Evolutionary conservation across 2,329 filamentous ascomycete species (phyloP).

Genomic region (Penicillium polonicum): DNA sequence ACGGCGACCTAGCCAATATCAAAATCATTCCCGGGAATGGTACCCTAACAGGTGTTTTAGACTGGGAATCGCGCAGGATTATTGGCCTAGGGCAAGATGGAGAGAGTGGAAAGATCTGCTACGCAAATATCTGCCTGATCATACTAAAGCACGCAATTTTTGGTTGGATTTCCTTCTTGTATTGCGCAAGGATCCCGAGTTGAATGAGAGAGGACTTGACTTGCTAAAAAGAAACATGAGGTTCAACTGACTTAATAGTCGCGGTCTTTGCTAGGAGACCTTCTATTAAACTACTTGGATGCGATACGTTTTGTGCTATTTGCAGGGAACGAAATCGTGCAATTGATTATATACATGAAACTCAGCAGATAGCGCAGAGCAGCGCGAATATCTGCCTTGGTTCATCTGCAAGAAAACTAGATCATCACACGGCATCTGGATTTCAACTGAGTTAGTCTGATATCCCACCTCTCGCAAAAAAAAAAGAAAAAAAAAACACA

Average conservation of each 20-base stretch:
- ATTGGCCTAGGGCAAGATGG: background rate
- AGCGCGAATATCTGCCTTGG: background rate
- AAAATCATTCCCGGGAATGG: no score
- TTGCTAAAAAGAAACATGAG: background rate
- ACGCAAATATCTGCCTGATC: background rate
- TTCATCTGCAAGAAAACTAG: background rate
- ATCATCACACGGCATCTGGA: background rate
- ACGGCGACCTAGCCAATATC: no score
- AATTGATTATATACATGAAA: conserved; percentile 3
- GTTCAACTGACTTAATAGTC: background rate
- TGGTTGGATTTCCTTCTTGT: background rate
- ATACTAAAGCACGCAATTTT: background rate
- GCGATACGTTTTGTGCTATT: background rate
- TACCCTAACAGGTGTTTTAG: no score
- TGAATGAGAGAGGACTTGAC: no score
- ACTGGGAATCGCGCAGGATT: no score
- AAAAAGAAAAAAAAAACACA: background rate
- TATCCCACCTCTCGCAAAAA: background rate
- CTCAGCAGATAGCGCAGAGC: background rate
- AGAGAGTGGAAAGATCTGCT: background rate
- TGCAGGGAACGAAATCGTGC: background rate
- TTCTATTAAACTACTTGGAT: background rate
- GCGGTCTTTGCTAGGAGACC: background rate
- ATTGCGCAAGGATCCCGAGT: no score
- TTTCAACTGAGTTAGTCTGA: background rate